phyloP scores from a whole-genome alignment of 2,329 filamentous ascomycete species.

The Aspergillus flavus region DNA sequence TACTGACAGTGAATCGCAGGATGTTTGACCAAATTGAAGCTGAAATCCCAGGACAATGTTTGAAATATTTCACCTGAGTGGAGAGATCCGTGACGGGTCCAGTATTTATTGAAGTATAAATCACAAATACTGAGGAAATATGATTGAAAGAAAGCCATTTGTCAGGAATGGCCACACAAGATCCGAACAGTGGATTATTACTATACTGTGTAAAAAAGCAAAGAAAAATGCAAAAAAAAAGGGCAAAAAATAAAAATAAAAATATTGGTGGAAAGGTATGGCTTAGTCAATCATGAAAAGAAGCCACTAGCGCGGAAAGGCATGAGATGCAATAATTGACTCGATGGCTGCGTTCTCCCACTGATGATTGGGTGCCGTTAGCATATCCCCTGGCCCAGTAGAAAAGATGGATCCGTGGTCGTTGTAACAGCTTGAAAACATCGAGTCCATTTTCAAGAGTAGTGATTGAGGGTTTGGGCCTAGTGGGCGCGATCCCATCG shows the following conservation, averaged over 20 bases:
- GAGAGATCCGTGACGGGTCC: not conserved
- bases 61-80: not conserved
- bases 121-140: not conserved
- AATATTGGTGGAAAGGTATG: not conserved
- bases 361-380: not conserved
- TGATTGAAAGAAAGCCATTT: not conserved
- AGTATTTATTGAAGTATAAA: not conserved
- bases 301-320: not conserved
- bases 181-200: not conserved
- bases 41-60: not conserved
- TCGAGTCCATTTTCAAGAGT: not conserved
- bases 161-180: not conserved
- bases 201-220: not conserved
- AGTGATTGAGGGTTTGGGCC: not conserved
- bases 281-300: not conserved
- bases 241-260: not conserved
- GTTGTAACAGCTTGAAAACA: not conserved
- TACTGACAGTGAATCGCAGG: not conserved
- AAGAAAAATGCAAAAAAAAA: conserved; percentile 1
- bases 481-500: not conserved
- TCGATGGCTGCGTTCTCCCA: not conserved
- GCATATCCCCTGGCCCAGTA: not conserved
- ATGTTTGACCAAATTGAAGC: not conserved
- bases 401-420: not conserved
- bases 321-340: not conserved